Base-by-base conservation (phyloP, 1,284 basidiomycete genomes). In the Thecaphora frezii region DNA sequence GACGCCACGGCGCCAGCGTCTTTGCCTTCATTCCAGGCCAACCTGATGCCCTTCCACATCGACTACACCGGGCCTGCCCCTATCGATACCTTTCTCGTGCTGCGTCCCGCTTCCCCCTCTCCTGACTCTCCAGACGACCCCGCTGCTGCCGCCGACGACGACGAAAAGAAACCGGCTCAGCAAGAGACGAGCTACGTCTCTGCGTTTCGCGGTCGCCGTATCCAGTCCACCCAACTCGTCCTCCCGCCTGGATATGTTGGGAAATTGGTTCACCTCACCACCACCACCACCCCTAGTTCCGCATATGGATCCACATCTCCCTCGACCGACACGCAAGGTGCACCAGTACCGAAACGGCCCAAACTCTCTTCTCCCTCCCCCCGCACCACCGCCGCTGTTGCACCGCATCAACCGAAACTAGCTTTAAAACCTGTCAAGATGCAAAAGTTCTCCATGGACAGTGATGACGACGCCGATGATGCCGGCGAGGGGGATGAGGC, bases 21-120 rank as follows among this genome's bases (percentile, higher is more conserved):
- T 0, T 48, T 62, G 1, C 59, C 59, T 5, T 2, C 19, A 37
- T 52, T 57, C 43, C 46, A 28, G 13, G 59, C 66, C 23, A 66
- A 70, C 47, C 58, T 70, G 5, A 70, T 70, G 68, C 68, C 68
- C 9, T 64, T 70, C 42, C 45, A 44, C 50, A 61, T 70, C 41
- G 58, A 63, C 41, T 70, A 70, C 48, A 46, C 59, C 44, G 68
- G 68, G 10, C 51, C 58, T 0, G 68, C 68, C 0, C 64, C 68
- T 2, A 46, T 70, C 44, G 53, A 67, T 38, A 53, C 54, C 18
- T 70, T 67, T 30, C 49, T 70, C 45, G 53, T 67, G 13, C 52
- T 60, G 3, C 54, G 55, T n/a, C n/a, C n/a, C n/a, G n/a, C n/a
- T n/a, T n/a, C 65, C 61, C 36, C 39, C 61, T 7, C 61, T 61